These are phyloP conservation scores for Hypoxylon trugodes DNA, from an alignment of 495 filamentous ascomycete genomes.

Conservation along the genomic window DNA sequence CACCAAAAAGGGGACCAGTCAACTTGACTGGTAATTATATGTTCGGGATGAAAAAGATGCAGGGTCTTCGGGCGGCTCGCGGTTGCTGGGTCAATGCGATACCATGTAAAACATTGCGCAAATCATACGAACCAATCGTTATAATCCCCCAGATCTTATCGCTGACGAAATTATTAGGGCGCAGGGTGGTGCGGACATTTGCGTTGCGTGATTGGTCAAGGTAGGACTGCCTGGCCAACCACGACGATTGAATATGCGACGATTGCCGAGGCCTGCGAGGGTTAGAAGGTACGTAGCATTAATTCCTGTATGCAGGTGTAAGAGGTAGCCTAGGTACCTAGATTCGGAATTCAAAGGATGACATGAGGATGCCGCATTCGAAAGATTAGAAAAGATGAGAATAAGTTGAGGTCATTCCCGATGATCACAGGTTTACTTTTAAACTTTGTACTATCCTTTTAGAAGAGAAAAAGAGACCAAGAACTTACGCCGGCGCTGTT, in stretches of 20 bases:
- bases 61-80: slow-evolving; percentile 5
- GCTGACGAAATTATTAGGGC: background rate
- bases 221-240: slow-evolving; percentile 33
- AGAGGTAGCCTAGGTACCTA: too few species aligned
- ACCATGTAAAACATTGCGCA: slow-evolving; percentile 12
- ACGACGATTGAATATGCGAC: background rate
- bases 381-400: background rate
- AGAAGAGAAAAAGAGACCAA: background rate
- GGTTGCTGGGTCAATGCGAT: slow-evolving; percentile 36
- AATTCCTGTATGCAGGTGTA: slow-evolving; percentile 7
- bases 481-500: background rate
- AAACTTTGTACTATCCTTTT: background rate
- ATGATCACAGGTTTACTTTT: background rate
- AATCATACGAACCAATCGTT: slow-evolving; percentile 21
- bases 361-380: slow-evolving; percentile 12
- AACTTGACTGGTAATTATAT: slow-evolving; percentile 1
- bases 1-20: too few species aligned
- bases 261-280: background rate
- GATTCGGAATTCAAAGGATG: slow-evolving; percentile 7
- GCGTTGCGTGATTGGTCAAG: slow-evolving; percentile 19
- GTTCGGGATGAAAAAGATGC: background rate
- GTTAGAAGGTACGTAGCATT: too few species aligned
- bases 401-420: background rate
- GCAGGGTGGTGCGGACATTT: slow-evolving; percentile 4
- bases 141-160: slow-evolving; percentile 20